Evolutionary conservation across 2,329 filamentous ascomycete genomes (phyloP).

Genomic region (Emergomyces pasteurianus): DNA sequence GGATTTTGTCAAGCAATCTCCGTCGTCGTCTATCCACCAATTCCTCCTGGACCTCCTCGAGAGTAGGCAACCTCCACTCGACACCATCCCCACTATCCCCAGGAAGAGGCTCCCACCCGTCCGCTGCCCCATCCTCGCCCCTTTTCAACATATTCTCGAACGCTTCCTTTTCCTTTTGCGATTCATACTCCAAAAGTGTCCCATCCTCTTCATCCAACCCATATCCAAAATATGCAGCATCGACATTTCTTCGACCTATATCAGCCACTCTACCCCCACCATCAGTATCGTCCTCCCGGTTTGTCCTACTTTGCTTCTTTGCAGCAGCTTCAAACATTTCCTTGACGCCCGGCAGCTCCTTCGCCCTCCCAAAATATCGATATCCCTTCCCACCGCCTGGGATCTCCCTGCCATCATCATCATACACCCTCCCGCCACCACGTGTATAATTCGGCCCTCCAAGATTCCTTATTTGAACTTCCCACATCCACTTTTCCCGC

Average conservation of each 20-base stretch:
- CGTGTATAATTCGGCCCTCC: conserved; percentile 98
- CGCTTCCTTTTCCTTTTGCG: conserved; percentile 70
- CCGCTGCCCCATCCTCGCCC: conserved; percentile 44
- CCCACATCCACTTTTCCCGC: conserved; percentile 99
- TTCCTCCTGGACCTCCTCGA: conserved; percentile 91
- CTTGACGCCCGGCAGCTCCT: conserved; percentile 86
- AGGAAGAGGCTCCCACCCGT: conserved; percentile 73
- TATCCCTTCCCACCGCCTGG: conserved; percentile 71
- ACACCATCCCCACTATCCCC: conserved; percentile 76
- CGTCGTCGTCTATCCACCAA: conserved; percentile 73
- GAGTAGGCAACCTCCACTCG: conserved; percentile 69
- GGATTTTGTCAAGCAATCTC: conserved; percentile 72
- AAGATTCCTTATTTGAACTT: conserved; percentile 85
- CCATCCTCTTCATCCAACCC: conserved; percentile 86
- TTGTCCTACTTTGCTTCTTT: conserved; percentile 51
- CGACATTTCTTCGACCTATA: conserved; percentile 54
- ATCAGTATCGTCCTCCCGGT: conserved; percentile 52
- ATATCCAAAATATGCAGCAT: conserved; percentile 94
- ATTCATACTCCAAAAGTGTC: conserved; percentile 67
- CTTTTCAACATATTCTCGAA: conserved; percentile 53
- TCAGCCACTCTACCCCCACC: conserved; percentile 27
- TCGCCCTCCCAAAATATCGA: conserved; percentile 82
- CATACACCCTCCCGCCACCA: conserved; percentile 55
- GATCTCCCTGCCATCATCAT: conserved; percentile 62
- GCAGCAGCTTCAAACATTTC: conserved; percentile 81